Conservation (phyloP, 352 stramenopile genomes). For the Phytophthora hybrid region DNA sequence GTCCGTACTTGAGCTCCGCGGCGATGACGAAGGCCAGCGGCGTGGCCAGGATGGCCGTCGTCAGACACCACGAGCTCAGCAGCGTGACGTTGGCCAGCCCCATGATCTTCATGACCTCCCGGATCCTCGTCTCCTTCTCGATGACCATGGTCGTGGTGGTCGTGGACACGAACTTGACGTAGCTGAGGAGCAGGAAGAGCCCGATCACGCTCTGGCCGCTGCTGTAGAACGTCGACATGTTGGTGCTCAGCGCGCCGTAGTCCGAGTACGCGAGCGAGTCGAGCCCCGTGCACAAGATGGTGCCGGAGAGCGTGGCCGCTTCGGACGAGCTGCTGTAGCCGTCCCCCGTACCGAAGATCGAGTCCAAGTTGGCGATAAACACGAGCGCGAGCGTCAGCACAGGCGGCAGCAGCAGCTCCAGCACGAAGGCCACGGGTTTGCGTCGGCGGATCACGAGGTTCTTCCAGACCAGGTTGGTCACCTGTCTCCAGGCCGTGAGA, state of each 20-base stretch:
- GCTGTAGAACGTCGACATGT: conserved; percentile 69
- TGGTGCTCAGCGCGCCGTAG: conserved; percentile 50
- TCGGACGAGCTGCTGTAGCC: conserved; percentile 24
- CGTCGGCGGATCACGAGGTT: conserved; percentile 63
- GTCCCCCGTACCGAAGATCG: conserved; percentile 46
- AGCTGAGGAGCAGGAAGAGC: conserved; percentile 67
- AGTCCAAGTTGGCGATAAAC: conserved; percentile 70
- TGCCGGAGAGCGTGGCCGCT: conserved; percentile 17
- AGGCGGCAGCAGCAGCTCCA: conserved; percentile 70
- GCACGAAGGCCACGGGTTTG: conserved; percentile 56
- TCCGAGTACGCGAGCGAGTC: conserved; percentile 31
- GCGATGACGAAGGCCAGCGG: conserved; percentile 57
- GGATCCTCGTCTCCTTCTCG: conserved; percentile 83
- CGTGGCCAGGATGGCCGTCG: conserved; percentile 56
- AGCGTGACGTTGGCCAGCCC: conserved; percentile 70
- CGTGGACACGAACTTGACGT: conserved; percentile 74
- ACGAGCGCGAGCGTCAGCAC: conserved; percentile 59
- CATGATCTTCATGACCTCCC: conserved; percentile 90
- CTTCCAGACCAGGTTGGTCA: conserved; percentile 79
- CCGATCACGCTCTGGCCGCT: conserved; percentile 71
- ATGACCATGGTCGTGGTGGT: conserved; percentile 77
- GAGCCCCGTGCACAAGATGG: conserved; percentile 53
- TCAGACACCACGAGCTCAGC: conserved; percentile 70
- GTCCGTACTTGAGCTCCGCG: conserved; percentile 67
- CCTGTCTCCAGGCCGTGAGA: conserved; percentile 52